These are phyloP conservation scores for Saitozyma sp. DNA, from an alignment of 768 basidiomycete species.

Conservation along the genomic window DNA sequence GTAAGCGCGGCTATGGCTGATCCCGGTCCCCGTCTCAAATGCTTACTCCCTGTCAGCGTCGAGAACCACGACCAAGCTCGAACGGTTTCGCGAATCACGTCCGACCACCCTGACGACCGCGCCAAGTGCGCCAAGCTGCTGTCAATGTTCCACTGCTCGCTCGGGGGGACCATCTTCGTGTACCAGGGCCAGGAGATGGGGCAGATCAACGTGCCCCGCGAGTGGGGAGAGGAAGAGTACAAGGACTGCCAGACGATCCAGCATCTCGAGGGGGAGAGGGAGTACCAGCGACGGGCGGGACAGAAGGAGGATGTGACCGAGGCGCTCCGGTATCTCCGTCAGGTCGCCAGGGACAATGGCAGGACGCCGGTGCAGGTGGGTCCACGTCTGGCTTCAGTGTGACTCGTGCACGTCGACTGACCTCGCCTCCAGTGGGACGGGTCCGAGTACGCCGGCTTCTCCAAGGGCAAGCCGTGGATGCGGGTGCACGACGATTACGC, in stretches of 20 bases:
- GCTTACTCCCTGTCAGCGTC: background rate
- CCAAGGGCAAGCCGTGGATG: constrained; percentile 66
- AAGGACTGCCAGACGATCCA: constrained; percentile 62
- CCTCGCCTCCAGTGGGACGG: constrained; percentile 60
- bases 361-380: constrained; percentile 68
- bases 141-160: constrained; percentile 63
- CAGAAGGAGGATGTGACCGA: constrained; percentile 61
- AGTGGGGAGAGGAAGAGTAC: constrained; percentile 70
- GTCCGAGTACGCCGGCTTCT: constrained; percentile 63
- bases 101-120: constrained; percentile 63
- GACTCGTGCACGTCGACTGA: background rate
- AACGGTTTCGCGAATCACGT: constrained; percentile 65
- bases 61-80: constrained; percentile 47
- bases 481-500: constrained; percentile 66
- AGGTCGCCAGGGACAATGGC: constrained; percentile 68
- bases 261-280: constrained; percentile 10
- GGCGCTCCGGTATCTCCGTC: constrained; percentile 61
- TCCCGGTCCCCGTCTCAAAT: background rate
- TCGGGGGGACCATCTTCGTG: constrained; percentile 67
- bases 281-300: background rate
- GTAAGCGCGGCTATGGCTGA: background rate
- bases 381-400: background rate
- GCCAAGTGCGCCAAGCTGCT: constrained; percentile 65
- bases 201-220: constrained; percentile 54
- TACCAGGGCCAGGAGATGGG: constrained; percentile 74